phyloP scores from a whole-genome alignment of 176 grass and related monocot species.

The Alopecurus myosuroides region DNA sequence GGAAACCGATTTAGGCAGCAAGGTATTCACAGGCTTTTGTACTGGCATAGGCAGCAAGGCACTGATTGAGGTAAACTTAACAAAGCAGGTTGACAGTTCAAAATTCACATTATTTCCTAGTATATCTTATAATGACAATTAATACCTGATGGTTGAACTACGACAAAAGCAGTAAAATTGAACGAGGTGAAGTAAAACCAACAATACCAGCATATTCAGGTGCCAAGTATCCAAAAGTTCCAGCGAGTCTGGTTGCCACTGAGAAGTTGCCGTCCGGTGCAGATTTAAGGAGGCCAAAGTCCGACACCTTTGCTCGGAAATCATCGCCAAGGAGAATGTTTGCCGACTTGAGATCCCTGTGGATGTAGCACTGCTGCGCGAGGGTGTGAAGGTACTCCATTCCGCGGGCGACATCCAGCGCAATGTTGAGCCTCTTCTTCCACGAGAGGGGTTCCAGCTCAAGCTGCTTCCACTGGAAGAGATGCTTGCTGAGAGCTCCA shows the following conservation, averaged over 20 bases:
- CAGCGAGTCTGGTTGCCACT: conserved; percentile 88
- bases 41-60: too few relatives aligned
- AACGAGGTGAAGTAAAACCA: not conserved
- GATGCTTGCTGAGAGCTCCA: conserved; percentile 81
- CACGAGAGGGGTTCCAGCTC: conserved; percentile 74
- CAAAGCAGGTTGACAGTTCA: too few relatives aligned
- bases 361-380: conserved; percentile 81
- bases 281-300: conserved; percentile 84
- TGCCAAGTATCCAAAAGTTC: conserved; percentile 95
- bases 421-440: conserved; percentile 97
- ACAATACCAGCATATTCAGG: conserved; percentile 97
- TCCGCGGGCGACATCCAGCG: conserved; percentile 82
- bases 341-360: conserved; percentile 93
- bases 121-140: not conserved
- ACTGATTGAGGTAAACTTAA: too few relatives aligned
- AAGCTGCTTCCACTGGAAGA: conserved; percentile 76
- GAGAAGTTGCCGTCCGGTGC: conserved; percentile 89
- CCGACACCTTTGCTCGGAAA: conserved; percentile 85
- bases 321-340: conserved; percentile 92
- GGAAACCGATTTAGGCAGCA: too few relatives aligned
- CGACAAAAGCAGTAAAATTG: not conserved
- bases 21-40: too few relatives aligned
- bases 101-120: not conserved
- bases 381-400: conserved; percentile 96
- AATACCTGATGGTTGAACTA: not conserved